phyloP scores from a whole-genome alignment of 2,329 filamentous ascomycete species.

The Cladosporium sp. region DNA sequence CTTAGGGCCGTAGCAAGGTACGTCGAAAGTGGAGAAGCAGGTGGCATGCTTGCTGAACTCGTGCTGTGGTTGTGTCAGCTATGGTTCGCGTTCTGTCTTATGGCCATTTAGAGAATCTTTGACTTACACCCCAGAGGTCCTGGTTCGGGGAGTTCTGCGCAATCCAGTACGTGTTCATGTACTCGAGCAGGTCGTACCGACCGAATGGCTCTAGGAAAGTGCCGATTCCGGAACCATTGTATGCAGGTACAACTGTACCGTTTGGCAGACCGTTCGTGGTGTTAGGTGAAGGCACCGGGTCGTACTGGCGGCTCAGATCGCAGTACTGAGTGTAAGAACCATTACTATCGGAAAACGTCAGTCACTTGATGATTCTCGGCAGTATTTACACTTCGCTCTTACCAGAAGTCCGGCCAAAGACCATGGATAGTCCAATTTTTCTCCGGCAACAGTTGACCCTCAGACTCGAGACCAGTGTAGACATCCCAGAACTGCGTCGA shows the following conservation, averaged over 20 bases:
- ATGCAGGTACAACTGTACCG: conserved; percentile 57
- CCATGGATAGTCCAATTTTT: conserved; percentile 64
- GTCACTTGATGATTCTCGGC: background rate
- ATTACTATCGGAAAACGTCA: conserved; percentile 33
- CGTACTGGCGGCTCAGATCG: conserved; percentile 65
- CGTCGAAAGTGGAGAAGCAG: conserved; percentile 67
- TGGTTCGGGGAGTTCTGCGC: conserved; percentile 58
- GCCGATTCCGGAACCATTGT: conserved; percentile 59
- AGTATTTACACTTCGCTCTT: background rate
- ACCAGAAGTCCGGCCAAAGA: conserved; percentile 58
- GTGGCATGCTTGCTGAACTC: conserved; percentile 68
- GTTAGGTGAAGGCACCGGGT: conserved; percentile 60
- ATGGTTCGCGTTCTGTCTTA: background rate
- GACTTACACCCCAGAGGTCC: conserved; percentile 59
- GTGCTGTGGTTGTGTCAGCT: conserved; percentile 42
- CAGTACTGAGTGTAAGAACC: conserved; percentile 69
- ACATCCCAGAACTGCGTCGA: conserved; percentile 67
- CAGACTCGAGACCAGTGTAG: conserved; percentile 61
- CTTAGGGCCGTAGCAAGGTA: conserved; percentile 63
- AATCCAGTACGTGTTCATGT: conserved; percentile 69
- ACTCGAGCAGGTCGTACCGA: conserved; percentile 61
- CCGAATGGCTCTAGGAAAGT: conserved; percentile 62
- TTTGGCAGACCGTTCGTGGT: conserved; percentile 60
- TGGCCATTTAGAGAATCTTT: background rate
- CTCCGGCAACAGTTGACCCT: conserved; percentile 61